Evolutionary conservation across 768 basidiomycete genomes (phyloP).

Genomic region (Naganishia vishniacii): DNA sequence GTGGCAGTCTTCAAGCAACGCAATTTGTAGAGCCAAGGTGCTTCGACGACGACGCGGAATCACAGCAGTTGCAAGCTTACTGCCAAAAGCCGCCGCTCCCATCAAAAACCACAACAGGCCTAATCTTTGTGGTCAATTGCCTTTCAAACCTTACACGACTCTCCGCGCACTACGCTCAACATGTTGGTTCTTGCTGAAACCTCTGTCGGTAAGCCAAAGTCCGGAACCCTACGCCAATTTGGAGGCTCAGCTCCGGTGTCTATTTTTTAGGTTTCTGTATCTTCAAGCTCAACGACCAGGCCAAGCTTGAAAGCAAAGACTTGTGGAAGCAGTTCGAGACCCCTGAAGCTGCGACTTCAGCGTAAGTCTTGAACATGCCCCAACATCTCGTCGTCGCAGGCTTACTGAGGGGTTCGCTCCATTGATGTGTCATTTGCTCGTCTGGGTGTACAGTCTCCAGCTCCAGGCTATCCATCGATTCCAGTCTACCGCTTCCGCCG

Average conservation of each 20-base stretch:
- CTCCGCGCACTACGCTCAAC: constrained; percentile 2
- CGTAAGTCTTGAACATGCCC: constrained; percentile 57
- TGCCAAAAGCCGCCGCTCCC: too few relatives aligned
- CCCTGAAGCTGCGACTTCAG: constrained; percentile 81
- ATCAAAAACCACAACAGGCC: too few relatives aligned
- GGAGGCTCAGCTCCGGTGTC: neutral
- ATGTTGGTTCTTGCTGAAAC: constrained; percentile 95
- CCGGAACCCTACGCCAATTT: too few relatives aligned
- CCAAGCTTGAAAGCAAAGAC: constrained; percentile 78
- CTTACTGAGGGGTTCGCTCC: constrained; percentile 10
- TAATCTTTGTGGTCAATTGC: too few relatives aligned
- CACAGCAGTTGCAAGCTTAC: too few relatives aligned
- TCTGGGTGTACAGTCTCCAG: constrained; percentile 61
- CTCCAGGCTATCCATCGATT: constrained; percentile 93
- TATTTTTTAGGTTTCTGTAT: constrained; percentile 69
- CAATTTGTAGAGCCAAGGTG: too few relatives aligned
- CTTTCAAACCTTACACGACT: too few relatives aligned
- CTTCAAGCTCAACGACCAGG: constrained; percentile 86
- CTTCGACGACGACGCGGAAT: too few relatives aligned
- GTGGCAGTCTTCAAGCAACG: too few relatives aligned
- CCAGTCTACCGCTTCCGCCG: constrained; percentile 89
- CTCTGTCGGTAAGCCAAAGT: constrained; percentile 39
- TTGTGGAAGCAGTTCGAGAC: constrained; percentile 88
- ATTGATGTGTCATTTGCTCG: constrained; percentile 9
- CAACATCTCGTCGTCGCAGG: neutral